phyloP scores from a whole-genome alignment of 2,329 filamentous ascomycete species.

The Colletotrichum sp. region DNA sequence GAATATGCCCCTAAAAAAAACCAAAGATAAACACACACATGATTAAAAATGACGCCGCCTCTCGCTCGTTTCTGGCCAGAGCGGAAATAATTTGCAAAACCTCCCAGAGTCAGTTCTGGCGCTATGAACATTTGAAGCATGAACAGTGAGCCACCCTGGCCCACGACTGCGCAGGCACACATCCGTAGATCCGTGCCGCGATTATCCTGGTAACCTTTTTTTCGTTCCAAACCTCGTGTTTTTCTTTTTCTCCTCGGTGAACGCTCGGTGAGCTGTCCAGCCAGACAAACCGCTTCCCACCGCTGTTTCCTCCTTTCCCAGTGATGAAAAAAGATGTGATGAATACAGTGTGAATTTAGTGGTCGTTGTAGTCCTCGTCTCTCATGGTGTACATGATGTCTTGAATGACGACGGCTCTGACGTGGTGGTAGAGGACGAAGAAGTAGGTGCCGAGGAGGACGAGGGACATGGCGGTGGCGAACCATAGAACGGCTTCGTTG shows the following conservation, averaged over 20 bases:
- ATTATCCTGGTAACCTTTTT: not conserved
- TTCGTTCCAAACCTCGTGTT: not conserved
- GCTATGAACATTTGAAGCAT: constrained; percentile 17
- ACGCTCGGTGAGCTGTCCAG: not conserved
- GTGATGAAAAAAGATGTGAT: not conserved
- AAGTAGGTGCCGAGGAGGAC: constrained; percentile 44
- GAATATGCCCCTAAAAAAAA: constrained; percentile 1
- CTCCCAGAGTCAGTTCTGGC: not conserved
- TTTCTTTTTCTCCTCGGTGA: not conserved
- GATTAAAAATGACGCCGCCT: constrained; percentile 1
- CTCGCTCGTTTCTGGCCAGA: constrained; percentile 6
- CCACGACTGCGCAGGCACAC: not conserved
- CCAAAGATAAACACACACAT: not conserved
- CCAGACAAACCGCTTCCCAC: not conserved
- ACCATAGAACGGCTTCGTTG: constrained; percentile 50
- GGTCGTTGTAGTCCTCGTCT: constrained; percentile 48
- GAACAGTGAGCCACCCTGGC: constrained; percentile 11
- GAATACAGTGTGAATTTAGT: not conserved
- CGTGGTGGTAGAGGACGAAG: constrained; percentile 48
- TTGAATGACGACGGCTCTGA: constrained; percentile 52
- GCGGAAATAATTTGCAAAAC: not conserved
- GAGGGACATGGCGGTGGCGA: constrained; percentile 56
- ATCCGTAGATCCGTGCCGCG: constrained; percentile 1
- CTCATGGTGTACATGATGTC: constrained; percentile 62
- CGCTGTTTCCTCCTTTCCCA: not conserved